Conservation (phyloP, 768 basidiomycete species). For the Russula olivacea region DNA sequence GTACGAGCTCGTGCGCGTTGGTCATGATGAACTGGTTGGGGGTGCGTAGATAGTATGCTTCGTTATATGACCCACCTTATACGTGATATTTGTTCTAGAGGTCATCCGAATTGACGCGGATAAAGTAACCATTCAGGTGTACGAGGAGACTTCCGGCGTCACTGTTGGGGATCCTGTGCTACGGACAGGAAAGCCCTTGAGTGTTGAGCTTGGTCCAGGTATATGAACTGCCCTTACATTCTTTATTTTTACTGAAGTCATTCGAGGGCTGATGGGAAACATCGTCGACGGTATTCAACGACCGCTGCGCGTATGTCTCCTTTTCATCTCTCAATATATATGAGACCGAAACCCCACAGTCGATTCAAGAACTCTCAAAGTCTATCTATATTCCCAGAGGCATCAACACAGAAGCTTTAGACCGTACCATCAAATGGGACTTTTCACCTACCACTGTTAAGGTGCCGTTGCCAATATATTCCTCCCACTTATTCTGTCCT, state of each 20-base stretch:
- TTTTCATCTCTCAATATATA: constrained; percentile 7
- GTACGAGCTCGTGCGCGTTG: constrained; percentile 97
- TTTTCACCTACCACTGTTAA: constrained; percentile 81
- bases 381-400: constrained; percentile 99
- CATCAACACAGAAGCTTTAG: constrained; percentile 94
- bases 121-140: constrained; percentile 98
- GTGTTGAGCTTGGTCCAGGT: constrained; percentile 98
- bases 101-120: constrained; percentile 98
- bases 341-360: constrained; percentile 35
- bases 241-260: constrained; percentile 6
- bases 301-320: constrained; percentile 65
- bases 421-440: constrained; percentile 88
- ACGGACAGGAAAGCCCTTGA: constrained; percentile 94
- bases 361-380: constrained; percentile 93
- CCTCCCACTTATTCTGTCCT: neutral
- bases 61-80: neutral
- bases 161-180: constrained; percentile 98
- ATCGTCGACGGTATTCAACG: constrained; percentile 98
- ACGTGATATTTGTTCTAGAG: constrained; percentile 50
- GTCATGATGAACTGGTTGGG: constrained; percentile 97
- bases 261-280: constrained; percentile 92
- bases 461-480: constrained; percentile 35
- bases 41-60: constrained; percentile 45
- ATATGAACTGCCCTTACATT: constrained; percentile 26
- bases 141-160: constrained; percentile 98